These are phyloP conservation scores for Dichotomopilus funicola DNA, from an alignment of 2,329 filamentous ascomycete genomes.

Conservation along the genomic window DNA sequence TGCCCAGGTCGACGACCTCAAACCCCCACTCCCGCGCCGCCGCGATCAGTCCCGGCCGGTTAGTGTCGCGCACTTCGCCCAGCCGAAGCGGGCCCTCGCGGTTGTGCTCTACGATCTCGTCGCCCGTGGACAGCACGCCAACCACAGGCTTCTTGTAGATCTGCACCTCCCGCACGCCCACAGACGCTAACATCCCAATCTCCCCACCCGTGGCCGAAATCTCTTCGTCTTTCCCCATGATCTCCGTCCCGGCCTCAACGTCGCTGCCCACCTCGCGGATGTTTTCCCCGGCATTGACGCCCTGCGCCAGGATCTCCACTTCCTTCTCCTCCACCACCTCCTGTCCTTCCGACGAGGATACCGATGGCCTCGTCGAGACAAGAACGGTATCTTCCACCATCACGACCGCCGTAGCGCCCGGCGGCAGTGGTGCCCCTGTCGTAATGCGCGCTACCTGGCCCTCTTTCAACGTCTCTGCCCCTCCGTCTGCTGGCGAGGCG, in stretches of 20 bases:
- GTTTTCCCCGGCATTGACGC: conserved; percentile 74
- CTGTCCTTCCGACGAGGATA: conserved; percentile 49
- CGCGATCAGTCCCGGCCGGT: conserved; percentile 78
- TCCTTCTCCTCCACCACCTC: conserved; percentile 81
- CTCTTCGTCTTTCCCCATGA: conserved; percentile 72
- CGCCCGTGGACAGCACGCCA: conserved; percentile 86
- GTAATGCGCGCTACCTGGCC: conserved; percentile 87
- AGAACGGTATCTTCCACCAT: conserved; percentile 95
- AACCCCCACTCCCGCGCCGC: conserved; percentile 70
- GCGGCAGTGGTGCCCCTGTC: conserved; percentile 84
- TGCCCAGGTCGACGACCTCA: conserved; percentile 75
- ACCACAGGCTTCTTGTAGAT: conserved; percentile 72
- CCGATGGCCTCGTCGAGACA: conserved; percentile 38
- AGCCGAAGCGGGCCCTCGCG: conserved; percentile 55
- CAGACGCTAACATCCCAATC: conserved; percentile 80
- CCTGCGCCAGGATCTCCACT: conserved; percentile 76
- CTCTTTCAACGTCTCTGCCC: conserved; percentile 34
- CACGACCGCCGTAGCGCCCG: conserved; percentile 82
- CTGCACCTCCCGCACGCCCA: conserved; percentile 64
- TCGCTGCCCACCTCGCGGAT: conserved; percentile 89
- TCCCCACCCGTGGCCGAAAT: conserved; percentile 85
- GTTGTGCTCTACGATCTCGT: conserved; percentile 80
- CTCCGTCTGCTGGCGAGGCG: conserved; percentile 38
- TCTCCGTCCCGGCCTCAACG: conserved; percentile 59
- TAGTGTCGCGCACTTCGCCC: conserved; percentile 90